Evolutionary conservation across 1,284 basidiomycete genomes (phyloP), one percentile per base, ranked within the genome.

Genomic region (Leccinum pachyderme): DNA sequence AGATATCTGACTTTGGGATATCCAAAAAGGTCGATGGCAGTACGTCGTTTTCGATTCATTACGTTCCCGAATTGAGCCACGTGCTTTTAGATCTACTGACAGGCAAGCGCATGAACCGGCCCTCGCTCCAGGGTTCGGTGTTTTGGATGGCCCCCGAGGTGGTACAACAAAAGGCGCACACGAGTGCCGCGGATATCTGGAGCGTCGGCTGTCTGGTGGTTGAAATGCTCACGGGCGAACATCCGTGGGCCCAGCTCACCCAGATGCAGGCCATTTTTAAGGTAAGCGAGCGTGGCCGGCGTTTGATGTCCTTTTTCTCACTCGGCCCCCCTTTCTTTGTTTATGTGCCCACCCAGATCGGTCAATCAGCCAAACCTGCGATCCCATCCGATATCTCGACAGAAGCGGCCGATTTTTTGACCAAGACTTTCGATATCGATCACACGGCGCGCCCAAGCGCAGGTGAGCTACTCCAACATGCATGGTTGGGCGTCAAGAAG

Each of bases 61-160:
- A n/a, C 13, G 7, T 44, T 44, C 2, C 25, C 4, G 6, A 13
- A 25, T 5, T 12, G 41, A 22, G 24, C 13, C 22, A 35, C 24
- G n/a, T 45, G 25, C 43, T n/a, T 8, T 5, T 59, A 95, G 92
- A 88, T 72, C 78, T 95, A 9, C 73, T 93, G 54, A 81, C 84
- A n/a, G 84, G 85, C 3, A 84, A 87, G 59, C 86, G 89, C 29
- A 81, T 86, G 29, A 89, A 97, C 69, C 81, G 95, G 4, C 93
- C 93, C 0, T 98, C 95, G 1, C 74, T 98, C 18, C 96, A 98
- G 72, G 96, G 96, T 1, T 96, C 94, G 1, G 95, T 98, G 15
- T 98, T 97, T 74, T 98, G 96, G 95, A 98, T 97, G 95, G 95
- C 95, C 0, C 95, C 95, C 0, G 97, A 99, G 70, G 95, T 98